Conservation (phyloP, 2,329 filamentous ascomycete genomes). For the Mycosphaerella sp. region DNA sequence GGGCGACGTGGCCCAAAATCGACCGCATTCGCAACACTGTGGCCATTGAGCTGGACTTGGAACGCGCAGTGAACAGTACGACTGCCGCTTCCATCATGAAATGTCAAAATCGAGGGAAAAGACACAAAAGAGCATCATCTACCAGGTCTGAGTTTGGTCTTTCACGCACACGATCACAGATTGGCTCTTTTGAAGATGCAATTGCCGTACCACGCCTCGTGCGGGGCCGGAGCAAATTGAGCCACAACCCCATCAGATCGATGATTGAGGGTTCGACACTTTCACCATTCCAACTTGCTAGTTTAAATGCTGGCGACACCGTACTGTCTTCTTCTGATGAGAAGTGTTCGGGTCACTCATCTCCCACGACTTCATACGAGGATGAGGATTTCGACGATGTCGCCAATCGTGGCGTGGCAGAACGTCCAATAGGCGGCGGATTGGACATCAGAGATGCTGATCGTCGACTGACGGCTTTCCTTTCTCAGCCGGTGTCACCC, state of each 20-base stretch:
- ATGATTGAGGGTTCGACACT: slow-evolving; percentile 15
- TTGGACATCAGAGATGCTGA: slow-evolving; percentile 7
- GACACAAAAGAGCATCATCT: slow-evolving; percentile 14
- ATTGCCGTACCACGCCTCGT: slow-evolving; percentile 8
- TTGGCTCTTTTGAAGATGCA: slow-evolving; percentile 3
- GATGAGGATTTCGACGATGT: slow-evolving; percentile 19
- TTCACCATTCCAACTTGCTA: background rate
- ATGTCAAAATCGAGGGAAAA: background rate
- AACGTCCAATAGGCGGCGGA: background rate
- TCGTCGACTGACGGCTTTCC: slow-evolving; percentile 14
- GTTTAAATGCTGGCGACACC: slow-evolving; percentile 5
- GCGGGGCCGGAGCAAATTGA: slow-evolving; percentile 9
- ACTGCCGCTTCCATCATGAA: slow-evolving; percentile 49
- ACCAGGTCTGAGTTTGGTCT: slow-evolving; percentile 19
- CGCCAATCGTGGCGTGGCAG: slow-evolving; percentile 7
- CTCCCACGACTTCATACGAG: slow-evolving; percentile 20
- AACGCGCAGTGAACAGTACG: slow-evolving; percentile 34
- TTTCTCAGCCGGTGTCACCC: slow-evolving; percentile 21
- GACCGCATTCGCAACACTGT: slow-evolving; percentile 79
- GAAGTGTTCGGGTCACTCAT: slow-evolving; percentile 19
- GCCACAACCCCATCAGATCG: slow-evolving; percentile 15
- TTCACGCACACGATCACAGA: slow-evolving; percentile 5
- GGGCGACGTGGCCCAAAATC: slow-evolving; percentile 86
- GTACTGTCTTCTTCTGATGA: slow-evolving; percentile 21
- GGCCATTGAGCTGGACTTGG: slow-evolving; percentile 79